Evolutionary conservation across 1,139 yeast genomes (phyloP).

Genomic region (Geotrichum europaeum): DNA sequence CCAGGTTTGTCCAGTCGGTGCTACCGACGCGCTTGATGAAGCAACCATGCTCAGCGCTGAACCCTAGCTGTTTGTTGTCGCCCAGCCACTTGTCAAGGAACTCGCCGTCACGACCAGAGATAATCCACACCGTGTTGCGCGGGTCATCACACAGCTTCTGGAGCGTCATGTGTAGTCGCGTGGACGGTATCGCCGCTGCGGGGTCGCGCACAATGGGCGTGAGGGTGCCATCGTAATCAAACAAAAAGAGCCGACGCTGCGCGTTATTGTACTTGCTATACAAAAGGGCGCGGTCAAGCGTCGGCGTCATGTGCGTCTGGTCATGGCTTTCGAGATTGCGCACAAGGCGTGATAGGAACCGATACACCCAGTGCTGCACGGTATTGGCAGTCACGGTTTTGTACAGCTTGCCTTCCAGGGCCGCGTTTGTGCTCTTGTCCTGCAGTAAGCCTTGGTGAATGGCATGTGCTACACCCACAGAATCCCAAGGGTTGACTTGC

Average conservation of each 20-base stretch:
- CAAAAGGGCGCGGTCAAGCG: constrained; percentile 62
- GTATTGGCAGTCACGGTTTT: constrained; percentile 63
- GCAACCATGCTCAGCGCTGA: constrained; percentile 97
- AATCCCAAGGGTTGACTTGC: constrained; percentile 73
- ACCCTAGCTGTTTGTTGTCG: constrained; percentile 52
- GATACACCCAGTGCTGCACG: constrained; percentile 74
- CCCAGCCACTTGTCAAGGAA: constrained; percentile 91
- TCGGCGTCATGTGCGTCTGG: constrained; percentile 65
- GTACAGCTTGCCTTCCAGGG: constrained; percentile 42
- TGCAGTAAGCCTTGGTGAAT: constrained; percentile 60
- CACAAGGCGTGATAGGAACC: constrained; percentile 52
- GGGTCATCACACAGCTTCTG: constrained; percentile 65
- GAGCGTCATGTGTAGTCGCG: constrained; percentile 57
- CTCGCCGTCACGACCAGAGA: constrained; percentile 90
- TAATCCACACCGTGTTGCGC: constrained; percentile 84
- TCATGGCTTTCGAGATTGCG: constrained; percentile 43
- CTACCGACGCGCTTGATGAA: constrained; percentile 67
- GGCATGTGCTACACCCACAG: constrained; percentile 84
- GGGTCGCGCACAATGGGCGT: constrained; percentile 96
- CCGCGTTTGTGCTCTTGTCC: constrained; percentile 34
- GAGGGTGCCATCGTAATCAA: constrained; percentile 95
- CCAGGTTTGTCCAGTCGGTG: constrained; percentile 72
- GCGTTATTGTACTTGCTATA: constrained; percentile 52
- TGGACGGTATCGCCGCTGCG: constrained; percentile 95
- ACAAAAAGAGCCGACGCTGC: constrained; percentile 66